phyloP scores from a whole-genome alignment of 2,329 filamentous ascomycete genomes.

The Aspergillus alliaceus region DNA sequence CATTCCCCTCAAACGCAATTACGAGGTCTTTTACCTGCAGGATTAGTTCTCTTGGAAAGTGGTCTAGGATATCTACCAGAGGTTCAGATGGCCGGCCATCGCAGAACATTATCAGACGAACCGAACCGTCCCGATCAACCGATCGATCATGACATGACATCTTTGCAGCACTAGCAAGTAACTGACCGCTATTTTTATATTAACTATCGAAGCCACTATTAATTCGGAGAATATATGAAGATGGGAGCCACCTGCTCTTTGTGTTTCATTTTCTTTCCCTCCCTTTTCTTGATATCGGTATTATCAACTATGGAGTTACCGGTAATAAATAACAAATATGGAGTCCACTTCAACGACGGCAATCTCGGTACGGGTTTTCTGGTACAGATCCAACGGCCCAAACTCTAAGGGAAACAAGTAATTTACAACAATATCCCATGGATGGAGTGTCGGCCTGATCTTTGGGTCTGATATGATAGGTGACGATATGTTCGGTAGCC shows the following conservation, averaged over 20 bases:
- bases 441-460: background rate
- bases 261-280: no score
- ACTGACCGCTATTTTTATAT: constrained; percentile 1
- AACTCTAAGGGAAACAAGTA: background rate
- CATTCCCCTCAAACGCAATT: no score
- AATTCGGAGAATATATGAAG: background rate
- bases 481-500: background rate
- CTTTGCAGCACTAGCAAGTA: background rate
- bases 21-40: background rate
- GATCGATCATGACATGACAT: background rate
- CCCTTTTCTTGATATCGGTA: no score
- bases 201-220: background rate
- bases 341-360: background rate
- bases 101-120: background rate
- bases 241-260: background rate
- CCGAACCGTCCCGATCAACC: background rate
- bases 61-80: background rate
- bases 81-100: background rate
- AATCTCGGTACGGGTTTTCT: background rate
- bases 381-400: background rate
- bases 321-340: background rate
- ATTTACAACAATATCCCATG: background rate
- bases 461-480: background rate
- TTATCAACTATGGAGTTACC: background rate
- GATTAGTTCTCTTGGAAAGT: background rate